phyloP scores from a whole-genome alignment of 371 early-diverging fungal species.

The Saksenaea oblongispora region DNA sequence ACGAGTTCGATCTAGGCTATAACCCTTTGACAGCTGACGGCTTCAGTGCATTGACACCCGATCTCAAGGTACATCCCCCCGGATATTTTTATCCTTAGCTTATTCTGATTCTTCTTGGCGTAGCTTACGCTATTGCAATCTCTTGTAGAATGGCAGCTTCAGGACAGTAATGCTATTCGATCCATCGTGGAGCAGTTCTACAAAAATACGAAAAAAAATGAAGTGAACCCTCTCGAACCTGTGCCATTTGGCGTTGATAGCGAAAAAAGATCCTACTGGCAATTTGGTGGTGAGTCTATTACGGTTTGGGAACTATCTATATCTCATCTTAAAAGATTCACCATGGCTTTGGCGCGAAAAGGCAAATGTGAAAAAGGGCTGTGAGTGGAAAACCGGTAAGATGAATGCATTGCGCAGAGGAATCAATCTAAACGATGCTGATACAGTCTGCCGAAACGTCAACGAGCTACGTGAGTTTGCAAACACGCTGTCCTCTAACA shows the following conservation, averaged over 20 bases:
- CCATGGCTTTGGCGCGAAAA: slow-evolving; percentile 11
- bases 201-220: slow-evolving; percentile 5
- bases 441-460: neutral
- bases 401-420: neutral
- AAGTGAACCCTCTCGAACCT: slow-evolving; percentile 19
- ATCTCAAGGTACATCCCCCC: slow-evolving; percentile 27
- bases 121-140: slow-evolving; percentile 34
- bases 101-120: neutral
- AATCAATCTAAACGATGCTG: neutral
- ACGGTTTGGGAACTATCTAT: no score
- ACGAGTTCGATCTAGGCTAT: slow-evolving; percentile 30
- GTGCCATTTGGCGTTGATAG: slow-evolving; percentile 6
- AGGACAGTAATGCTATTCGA: slow-evolving; percentile 36
- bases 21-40: slow-evolving; percentile 31
- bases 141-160: slow-evolving; percentile 49
- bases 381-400: slow-evolving; percentile 7
- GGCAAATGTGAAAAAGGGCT: neutral
- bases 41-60: slow-evolving; percentile 21
- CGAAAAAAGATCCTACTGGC: slow-evolving; percentile 11
- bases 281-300: slow-evolving; percentile 9
- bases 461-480: slow-evolving; percentile 3
- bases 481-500: neutral
- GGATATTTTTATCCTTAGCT: neutral
- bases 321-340: neutral
- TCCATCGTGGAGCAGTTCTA: slow-evolving; percentile 22